Evolutionary conservation across 2,329 filamentous ascomycete species (phyloP), one percentile per base, ranked within the genome.

Genomic region (Diaporthe sp.): DNA sequence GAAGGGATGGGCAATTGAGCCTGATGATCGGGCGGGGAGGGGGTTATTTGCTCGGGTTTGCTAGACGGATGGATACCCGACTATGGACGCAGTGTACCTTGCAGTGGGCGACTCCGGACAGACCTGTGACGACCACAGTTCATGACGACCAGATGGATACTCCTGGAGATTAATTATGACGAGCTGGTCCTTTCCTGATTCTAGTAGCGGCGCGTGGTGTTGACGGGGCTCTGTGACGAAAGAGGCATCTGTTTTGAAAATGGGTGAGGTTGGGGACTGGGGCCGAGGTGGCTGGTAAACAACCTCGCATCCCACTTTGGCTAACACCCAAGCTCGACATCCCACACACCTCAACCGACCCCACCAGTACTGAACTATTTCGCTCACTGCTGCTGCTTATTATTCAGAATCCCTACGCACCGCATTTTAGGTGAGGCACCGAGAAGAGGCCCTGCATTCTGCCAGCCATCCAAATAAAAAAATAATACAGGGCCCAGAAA

Each of bases 271-370:
- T 72, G 70, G 70, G 70, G 22, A 54, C 57, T 64, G 57, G 70
- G 35, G 70, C 57, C 70, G 70, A 42, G 47, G 70, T 72, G 70
- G 70, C 70, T 72, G 70, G 70, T 72, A 72, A 72, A 64, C 40
- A 50, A 60, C 28, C 52, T 58, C 52, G 52, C 67, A 70, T 70
- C 69, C 55, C 69, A 42, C 70, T 64, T 64, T 60, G 70, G 54
- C 57, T 52, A 52, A 52, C 57, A 58, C 40, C 50, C 68, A 71
- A 35, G 28, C 33, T 52, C 22, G 33, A 50, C 28, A 60, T 60
- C 40, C 40, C 69, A 52, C 52, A 42, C 35, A 38, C 47, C 30
- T 17, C 22, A 40, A 28, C 12, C 12, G 3, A 8, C 22, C 55
- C 55, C n/a, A n/a, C 57, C n/a, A 35, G 5, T 15, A 40, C 22